Evolutionary conservation across 257 asterid species (phyloP).

Genomic region (Salvia hispanica): DNA sequence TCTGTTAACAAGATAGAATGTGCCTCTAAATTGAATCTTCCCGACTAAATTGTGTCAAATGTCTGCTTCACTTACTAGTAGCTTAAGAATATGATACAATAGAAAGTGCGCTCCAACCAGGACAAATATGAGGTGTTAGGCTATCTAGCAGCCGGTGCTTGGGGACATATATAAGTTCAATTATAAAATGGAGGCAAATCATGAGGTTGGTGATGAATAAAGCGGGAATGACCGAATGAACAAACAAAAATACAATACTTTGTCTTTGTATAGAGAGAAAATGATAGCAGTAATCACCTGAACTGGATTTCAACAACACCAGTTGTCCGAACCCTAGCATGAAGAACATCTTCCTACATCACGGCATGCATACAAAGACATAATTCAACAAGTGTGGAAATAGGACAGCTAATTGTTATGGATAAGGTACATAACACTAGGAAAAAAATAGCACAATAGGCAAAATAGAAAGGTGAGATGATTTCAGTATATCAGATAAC

Average conservation of each 20-base stretch:
- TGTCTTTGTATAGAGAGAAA: slow-evolving; percentile 16
- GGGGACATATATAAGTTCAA: not conserved
- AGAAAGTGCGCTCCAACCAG: not conserved
- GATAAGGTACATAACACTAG: not conserved
- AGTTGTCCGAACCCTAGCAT: slow-evolving; percentile 97
- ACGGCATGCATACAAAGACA: slow-evolving; percentile 34
- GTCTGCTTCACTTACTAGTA: not conserved
- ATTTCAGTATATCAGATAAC: slow-evolving; percentile 4
- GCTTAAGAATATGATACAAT: not conserved
- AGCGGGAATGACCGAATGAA: not conserved
- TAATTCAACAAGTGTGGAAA: slow-evolving; percentile 22
- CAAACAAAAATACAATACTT: not conserved
- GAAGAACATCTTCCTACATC: slow-evolving; percentile 94
- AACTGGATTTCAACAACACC: slow-evolving; percentile 99
- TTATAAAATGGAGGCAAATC: slow-evolving; percentile 20
- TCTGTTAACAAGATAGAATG: not conserved
- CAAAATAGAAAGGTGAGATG: not conserved
- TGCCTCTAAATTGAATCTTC: not conserved
- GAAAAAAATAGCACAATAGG: not conserved
- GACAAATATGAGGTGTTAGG: not conserved
- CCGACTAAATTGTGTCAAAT: not conserved
- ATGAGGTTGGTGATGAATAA: slow-evolving; percentile 4
- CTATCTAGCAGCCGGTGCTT: not conserved
- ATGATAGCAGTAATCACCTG: slow-evolving; percentile 64
- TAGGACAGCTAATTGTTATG: not conserved